Percentiles rank a stretch among this genome's conserved stretches.
phyloP scores from a whole-genome alignment of 371 early-diverging fungal species.

The Entomophthora muscae region DNA sequence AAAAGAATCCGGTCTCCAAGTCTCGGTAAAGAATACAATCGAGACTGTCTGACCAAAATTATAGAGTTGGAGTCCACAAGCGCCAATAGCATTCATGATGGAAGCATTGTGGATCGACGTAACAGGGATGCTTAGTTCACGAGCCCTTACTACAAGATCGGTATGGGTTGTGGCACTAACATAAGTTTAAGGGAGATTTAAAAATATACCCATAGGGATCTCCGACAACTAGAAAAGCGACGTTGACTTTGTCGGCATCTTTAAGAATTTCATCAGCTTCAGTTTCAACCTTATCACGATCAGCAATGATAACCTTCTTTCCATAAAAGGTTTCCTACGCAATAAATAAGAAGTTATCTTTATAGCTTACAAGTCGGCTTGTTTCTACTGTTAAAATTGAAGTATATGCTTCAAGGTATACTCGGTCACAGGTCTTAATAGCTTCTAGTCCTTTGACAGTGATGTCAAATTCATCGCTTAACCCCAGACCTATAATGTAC shows the following conservation, averaged over 20 bases:
- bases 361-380: conserved; percentile 42
- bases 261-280: conserved; percentile 77
- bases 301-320: conserved; percentile 66
- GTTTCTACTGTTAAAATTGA: conserved; percentile 78
- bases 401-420: conserved; percentile 99
- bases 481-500: conserved; percentile 91
- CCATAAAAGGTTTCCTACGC: conserved; percentile 72
- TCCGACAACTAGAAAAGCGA: conserved; percentile 97
- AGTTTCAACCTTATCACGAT: conserved; percentile 94
- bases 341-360: neutral
- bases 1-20: conserved; percentile 94
- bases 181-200: neutral
- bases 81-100: conserved; percentile 97
- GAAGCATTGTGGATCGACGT: conserved; percentile 95
- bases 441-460: conserved; percentile 92
- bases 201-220: conserved; percentile 78
- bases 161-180: conserved; percentile 98
- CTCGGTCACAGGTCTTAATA: conserved; percentile 64
- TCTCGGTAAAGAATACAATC: conserved; percentile 95
- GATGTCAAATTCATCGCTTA: conserved; percentile 91
- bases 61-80: conserved; percentile 96
- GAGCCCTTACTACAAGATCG: conserved; percentile 90
- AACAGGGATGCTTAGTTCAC: conserved; percentile 68
- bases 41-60: conserved; percentile 98
- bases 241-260: conserved; percentile 71